Conservation (phyloP, 1,139 yeast species). For the Yamadazyma diddensiae region DNA sequence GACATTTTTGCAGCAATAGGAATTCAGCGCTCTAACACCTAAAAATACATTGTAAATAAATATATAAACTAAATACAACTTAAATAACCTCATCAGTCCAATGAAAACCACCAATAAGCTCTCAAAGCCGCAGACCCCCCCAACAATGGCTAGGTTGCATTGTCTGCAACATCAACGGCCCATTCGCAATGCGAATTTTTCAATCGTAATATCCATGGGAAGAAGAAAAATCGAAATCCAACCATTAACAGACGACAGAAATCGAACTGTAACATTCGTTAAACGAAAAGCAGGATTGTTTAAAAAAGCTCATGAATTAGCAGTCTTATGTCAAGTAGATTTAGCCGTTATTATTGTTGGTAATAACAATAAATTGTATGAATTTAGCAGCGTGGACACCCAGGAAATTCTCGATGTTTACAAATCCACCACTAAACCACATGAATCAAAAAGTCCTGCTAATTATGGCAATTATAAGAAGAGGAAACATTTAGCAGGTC, state of each 20-base stretch:
- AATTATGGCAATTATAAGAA: constrained; percentile 51
- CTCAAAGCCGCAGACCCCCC: no score
- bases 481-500: constrained; percentile 22
- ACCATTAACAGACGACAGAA: constrained; percentile 88
- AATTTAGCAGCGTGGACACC: constrained; percentile 73
- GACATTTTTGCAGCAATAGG: no score
- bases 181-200: no score
- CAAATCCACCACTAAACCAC: constrained; percentile 33
- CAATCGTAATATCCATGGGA: no score
- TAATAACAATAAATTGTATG: constrained; percentile 76
- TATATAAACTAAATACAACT: no score
- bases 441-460: constrained; percentile 60
- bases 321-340: constrained; percentile 90
- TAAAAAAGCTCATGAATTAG: constrained; percentile 93
- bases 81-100: no score
- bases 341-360: constrained; percentile 88
- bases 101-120: no score
- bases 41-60: no score
- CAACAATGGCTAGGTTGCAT: no score
- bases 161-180: no score
- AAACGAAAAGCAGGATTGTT: constrained; percentile 93
- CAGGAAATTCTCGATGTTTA: constrained; percentile 59
- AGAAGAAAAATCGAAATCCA: constrained; percentile 94
- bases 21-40: no score
- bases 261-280: constrained; percentile 84